Evolutionary conservation across 345 rosid genomes (phyloP).

Genomic region (Syzygium aromaticum): DNA sequence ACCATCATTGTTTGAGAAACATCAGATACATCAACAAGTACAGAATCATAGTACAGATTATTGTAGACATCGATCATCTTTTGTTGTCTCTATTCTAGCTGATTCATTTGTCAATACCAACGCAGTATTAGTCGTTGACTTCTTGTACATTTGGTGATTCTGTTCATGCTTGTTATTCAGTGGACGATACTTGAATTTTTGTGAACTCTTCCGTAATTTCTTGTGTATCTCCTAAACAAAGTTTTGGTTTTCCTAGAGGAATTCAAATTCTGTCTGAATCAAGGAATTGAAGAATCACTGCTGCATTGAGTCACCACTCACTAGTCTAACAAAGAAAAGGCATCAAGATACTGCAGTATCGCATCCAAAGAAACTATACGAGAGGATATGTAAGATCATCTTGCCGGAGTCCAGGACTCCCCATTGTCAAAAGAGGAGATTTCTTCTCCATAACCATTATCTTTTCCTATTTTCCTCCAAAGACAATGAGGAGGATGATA

Average conservation of each 20-base stretch:
- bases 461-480: not conserved
- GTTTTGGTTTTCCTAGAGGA: not conserved
- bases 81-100: not conserved
- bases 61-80: not conserved
- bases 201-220: not conserved
- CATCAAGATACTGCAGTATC: not conserved
- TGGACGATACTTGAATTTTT: not conserved
- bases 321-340: not conserved
- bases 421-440: not conserved
- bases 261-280: not conserved
- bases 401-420: not conserved
- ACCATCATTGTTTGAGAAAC: not conserved
- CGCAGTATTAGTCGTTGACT: not conserved
- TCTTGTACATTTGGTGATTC: not conserved
- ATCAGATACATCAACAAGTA: not conserved
- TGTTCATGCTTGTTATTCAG: not conserved
- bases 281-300: not conserved
- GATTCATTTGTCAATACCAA: not conserved
- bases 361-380: not conserved
- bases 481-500: not conserved
- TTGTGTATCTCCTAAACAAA: not conserved
- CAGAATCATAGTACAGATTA: not conserved
- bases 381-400: not conserved
- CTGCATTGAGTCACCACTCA: not conserved
- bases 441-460: not conserved